phyloP scores from a whole-genome alignment of 352 stramenopile genomes.

The Pseudoperonospora humuli region DNA sequence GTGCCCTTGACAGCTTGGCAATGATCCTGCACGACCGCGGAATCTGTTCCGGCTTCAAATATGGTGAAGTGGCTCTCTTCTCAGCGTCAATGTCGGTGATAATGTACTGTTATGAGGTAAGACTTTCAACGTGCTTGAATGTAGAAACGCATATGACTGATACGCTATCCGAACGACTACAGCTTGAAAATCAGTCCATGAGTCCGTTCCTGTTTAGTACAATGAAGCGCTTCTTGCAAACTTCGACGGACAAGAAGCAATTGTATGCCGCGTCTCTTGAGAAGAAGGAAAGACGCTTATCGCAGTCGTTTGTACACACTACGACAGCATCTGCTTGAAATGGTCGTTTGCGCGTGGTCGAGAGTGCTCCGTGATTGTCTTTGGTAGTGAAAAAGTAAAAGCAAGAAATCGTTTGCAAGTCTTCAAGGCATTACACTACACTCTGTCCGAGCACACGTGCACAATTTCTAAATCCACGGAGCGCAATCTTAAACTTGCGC shows the following conservation, averaged over 20 bases:
- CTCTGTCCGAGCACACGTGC: constrained; percentile 11
- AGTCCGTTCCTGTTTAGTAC: constrained; percentile 53
- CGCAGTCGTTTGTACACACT: constrained; percentile 9
- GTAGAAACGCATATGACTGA: constrained; percentile 1
- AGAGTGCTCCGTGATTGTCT: constrained; percentile 7
- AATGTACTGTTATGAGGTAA: constrained; percentile 83
- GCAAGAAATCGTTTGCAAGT: constrained; percentile 1
- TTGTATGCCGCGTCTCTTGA: constrained; percentile 39
- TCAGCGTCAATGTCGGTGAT: constrained; percentile 70
- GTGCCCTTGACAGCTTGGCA: constrained; percentile 66
- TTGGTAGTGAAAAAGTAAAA: too few relatives aligned
- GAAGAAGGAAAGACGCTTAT: constrained; percentile 23
- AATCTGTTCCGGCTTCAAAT: constrained; percentile 53
- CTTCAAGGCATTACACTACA: background rate
- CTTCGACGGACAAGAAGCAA: constrained; percentile 62
- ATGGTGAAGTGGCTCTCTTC: constrained; percentile 73
- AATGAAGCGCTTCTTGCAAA: constrained; percentile 74
- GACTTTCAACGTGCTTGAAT: background rate
- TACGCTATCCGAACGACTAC: background rate
- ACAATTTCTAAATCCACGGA: background rate
- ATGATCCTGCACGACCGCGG: constrained; percentile 67
- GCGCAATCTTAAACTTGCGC: constrained; percentile 37
- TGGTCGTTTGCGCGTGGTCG: background rate
- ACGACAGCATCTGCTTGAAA: constrained; percentile 5
- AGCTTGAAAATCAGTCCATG: constrained; percentile 65